Conservation (phyloP, 768 basidiomycete species). For the Leccinum fibrillosum region DNA sequence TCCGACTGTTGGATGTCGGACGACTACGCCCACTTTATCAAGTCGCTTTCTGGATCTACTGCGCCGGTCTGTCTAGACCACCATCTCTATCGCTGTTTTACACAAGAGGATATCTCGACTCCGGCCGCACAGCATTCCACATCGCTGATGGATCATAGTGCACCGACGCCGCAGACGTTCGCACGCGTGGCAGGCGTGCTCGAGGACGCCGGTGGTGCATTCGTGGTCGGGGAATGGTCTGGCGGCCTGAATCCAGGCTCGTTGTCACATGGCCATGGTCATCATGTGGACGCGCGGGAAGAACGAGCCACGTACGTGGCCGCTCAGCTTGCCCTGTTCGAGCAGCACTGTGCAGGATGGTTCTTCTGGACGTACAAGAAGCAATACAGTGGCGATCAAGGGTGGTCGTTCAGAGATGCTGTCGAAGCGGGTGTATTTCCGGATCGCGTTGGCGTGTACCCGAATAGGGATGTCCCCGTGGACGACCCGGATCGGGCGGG, state of each 20-base stretch:
- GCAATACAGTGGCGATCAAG: constrained; percentile 57
- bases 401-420: constrained; percentile 73
- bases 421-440: constrained; percentile 63
- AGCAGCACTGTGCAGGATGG: constrained; percentile 63
- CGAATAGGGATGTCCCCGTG: constrained; percentile 18
- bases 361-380: constrained; percentile 89
- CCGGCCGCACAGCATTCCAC: constrained; percentile 53
- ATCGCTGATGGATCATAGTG: constrained; percentile 42
- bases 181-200: constrained; percentile 35
- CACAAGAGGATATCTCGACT: constrained; percentile 50
- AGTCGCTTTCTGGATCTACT: constrained; percentile 28
- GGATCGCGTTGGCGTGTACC: constrained; percentile 40
- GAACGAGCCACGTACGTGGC: constrained; percentile 49
- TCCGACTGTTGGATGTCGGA: constrained; percentile 74
- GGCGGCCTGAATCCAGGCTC: constrained; percentile 69
- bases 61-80: constrained; percentile 67
- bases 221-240: constrained; percentile 80
- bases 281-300: constrained; percentile 34
- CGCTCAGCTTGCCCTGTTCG: constrained; percentile 66
- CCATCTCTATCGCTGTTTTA: constrained; percentile 83
- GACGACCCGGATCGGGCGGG: constrained; percentile 18
- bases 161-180: constrained; percentile 39
- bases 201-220: constrained; percentile 41
- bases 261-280: constrained; percentile 38
- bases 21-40: constrained; percentile 56